Base-by-base conservation (phyloP, 1,284 basidiomycete species). In the Kwoniella shivajii region DNA sequence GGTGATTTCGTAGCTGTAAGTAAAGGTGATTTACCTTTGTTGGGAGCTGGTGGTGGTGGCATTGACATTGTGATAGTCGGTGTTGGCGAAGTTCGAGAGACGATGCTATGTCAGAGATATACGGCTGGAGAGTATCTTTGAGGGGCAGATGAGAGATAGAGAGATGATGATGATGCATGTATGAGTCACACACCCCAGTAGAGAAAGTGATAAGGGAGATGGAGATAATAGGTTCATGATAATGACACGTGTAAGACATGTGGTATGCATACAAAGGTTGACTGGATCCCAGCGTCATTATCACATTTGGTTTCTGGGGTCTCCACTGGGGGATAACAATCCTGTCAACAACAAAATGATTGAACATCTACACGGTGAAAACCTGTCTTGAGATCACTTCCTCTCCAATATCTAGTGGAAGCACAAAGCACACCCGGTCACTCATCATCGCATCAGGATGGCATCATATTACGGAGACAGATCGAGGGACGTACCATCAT, bases 401-500 rank as follows among this genome's bases (percentile, higher is more conserved):
- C n/a, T n/a, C n/a, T n/a, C n/a, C n/a, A n/a, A n/a, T n/a, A n/a
- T n/a, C n/a, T n/a, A n/a, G n/a, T n/a, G n/a, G n/a, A n/a, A n/a
- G n/a, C n/a, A n/a, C n/a, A n/a, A n/a, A n/a, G n/a, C n/a, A n/a
- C n/a, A n/a, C n/a, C n/a, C n/a, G 11, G 20, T 39, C 20, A 39
- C 20, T 9, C 37, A n/a, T 18, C 24, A 30, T 16, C 5, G 10
- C 41, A n/a, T n/a, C 48, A 57, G 36, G 38, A 76, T 76, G 74
- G 61, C 68, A 6, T 73, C 72, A 9, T 75, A 75, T 54, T 69
- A 72, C 49, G 69, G 68, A 26, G 70, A 68, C 38, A 56, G 58
- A 22, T 43, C 57, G 1, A 45, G 64, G 16, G 60, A 64, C n/a
- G 59, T 69, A 11, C 73, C 72, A 3, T 69, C 72, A 4, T 76